Percentiles rank a stretch among this genome's conserved stretches.
These are phyloP conservation scores for Cladobotryum mycophilum DNA, from an alignment of 2,329 filamentous ascomycete genomes.

Conservation along the genomic window DNA sequence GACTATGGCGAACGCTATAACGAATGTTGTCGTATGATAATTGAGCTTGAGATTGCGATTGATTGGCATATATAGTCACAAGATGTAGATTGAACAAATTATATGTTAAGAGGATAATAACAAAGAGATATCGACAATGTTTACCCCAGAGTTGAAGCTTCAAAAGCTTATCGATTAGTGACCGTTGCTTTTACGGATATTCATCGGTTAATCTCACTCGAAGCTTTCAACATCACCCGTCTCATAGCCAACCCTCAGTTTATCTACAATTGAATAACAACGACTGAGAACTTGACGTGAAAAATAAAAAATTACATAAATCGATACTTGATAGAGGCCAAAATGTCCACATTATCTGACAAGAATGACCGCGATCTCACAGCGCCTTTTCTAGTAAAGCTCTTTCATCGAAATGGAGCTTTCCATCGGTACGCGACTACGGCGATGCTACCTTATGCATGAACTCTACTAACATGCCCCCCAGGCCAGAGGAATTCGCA, in stretches of 20 bases:
- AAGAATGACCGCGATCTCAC: slow-evolving; percentile 57
- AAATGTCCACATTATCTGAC: slow-evolving; percentile 30
- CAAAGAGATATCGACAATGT: too few relatives aligned
- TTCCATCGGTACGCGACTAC: slow-evolving; percentile 57
- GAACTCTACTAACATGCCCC: neutral
- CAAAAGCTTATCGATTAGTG: slow-evolving; percentile 18
- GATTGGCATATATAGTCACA: too few relatives aligned
- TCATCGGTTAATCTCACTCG: slow-evolving; percentile 17
- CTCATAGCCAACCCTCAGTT: too few relatives aligned
- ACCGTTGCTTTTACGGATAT: slow-evolving; percentile 16
- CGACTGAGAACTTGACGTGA: too few relatives aligned
- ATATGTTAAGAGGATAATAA: too few relatives aligned
- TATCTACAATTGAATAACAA: too few relatives aligned
- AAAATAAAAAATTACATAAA: too few relatives aligned
- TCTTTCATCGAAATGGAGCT: slow-evolving; percentile 70
- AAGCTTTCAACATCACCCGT: neutral
- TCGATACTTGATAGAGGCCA: neutral
- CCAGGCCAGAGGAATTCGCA: slow-evolving; percentile 66
- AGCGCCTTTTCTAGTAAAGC: slow-evolving; percentile 75
- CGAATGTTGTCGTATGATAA: too few relatives aligned
- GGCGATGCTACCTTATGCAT: neutral
- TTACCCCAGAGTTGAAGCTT: neutral
- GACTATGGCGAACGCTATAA: too few relatives aligned
- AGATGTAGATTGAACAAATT: too few relatives aligned
- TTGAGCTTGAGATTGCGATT: too few relatives aligned